phyloP scores from a whole-genome alignment of 129 eudicot genomes.

The Pulicaria dysenterica region DNA sequence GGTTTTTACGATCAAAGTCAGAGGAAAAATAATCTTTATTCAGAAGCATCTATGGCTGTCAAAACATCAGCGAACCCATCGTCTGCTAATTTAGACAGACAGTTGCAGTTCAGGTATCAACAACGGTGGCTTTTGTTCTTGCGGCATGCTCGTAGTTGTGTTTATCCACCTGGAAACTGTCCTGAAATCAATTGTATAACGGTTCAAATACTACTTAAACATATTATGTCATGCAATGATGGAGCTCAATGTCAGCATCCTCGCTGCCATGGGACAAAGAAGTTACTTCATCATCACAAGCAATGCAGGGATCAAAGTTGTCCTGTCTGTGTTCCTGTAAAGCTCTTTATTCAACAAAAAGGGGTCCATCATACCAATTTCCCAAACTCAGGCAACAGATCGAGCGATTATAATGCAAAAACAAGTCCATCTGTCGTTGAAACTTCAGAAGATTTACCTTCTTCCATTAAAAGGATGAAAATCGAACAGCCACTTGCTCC shows the following conservation, averaged over 20 bases:
- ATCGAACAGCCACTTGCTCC: slow-evolving; percentile 49
- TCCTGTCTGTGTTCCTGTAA: slow-evolving; percentile 81
- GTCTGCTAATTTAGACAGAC: slow-evolving; percentile 41
- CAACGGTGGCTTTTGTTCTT: slow-evolving; percentile 82
- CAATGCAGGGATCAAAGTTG: slow-evolving; percentile 61
- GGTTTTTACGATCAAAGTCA: slow-evolving; percentile 60
- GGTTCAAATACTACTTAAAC: slow-evolving; percentile 64
- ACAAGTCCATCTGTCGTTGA: slow-evolving; percentile 39
- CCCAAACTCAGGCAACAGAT: slow-evolving; percentile 41
- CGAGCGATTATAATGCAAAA: slow-evolving; percentile 31
- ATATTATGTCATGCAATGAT: slow-evolving; percentile 53
- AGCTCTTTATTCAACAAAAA: slow-evolving; percentile 43
- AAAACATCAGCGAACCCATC: slow-evolving; percentile 43
- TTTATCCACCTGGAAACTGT: slow-evolving; percentile 69
- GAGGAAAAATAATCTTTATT: slow-evolving; percentile 46
- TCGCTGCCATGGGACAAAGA: slow-evolving; percentile 54
- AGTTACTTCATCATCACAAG: slow-evolving; percentile 54
- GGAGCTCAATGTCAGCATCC: slow-evolving; percentile 52
- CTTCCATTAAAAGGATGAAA: slow-evolving; percentile 73
- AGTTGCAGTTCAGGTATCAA: slow-evolving; percentile 54
- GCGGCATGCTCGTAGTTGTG: slow-evolving; percentile 82
- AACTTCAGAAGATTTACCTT: slow-evolving; percentile 65
- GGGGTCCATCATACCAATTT: slow-evolving; percentile 43
- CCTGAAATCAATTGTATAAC: slow-evolving; percentile 48
- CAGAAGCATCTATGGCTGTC: slow-evolving; percentile 48